Base-by-base conservation (phyloP, 176 grass and related monocot genomes). In the Zea luxurians region DNA sequence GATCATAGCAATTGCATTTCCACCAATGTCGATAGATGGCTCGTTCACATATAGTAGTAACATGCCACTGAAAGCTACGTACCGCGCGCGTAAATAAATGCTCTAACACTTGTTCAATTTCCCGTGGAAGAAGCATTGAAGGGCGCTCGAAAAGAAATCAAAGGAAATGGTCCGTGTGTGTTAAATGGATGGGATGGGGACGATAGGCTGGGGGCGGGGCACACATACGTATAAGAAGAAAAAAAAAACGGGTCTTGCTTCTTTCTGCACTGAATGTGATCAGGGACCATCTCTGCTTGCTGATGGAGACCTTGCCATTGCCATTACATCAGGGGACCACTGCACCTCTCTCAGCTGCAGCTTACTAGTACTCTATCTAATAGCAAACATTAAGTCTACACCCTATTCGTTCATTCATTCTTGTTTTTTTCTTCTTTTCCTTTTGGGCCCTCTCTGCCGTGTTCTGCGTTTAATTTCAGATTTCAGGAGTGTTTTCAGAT, bases 241-340 rank as follows among this genome's bases (percentile, higher is more conserved):
- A 27, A 27, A 27, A 27, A 27, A 27, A 27, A 27, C 27, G 27
- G 27, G 27, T 27, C 27, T 27, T 27, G 27, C 27, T 72, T n/a
- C 11, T 15, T 50, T 83, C 65, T 53, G 61, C 80, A 69, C 44
- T 79, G 27, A 88, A 75, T 83, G 86, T 75, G 69, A 47, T 68
- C 12, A 45, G 18, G 75, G 76, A 74, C 86, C 86, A 83, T 83
- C 63, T 83, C 63, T 62, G 69, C 37, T 80, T 80, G 63, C 61
- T 8, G 86, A 88, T 48, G 45, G 53, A 66, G 53, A 79, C 54
- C 27, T 27, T 27, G 27, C 27, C 27, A 27, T 10, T 9, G 70
- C 17, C 43, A 34, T 35, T 67, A 37, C 48, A 61, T 55, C 21
- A 37, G 35, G 35, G 35, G 35, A 37, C 36, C 62, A 38, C 35